These are phyloP conservation scores for Parachaetomium inaequale DNA, from an alignment of 495 filamentous ascomycete species.

Conservation along the genomic window DNA sequence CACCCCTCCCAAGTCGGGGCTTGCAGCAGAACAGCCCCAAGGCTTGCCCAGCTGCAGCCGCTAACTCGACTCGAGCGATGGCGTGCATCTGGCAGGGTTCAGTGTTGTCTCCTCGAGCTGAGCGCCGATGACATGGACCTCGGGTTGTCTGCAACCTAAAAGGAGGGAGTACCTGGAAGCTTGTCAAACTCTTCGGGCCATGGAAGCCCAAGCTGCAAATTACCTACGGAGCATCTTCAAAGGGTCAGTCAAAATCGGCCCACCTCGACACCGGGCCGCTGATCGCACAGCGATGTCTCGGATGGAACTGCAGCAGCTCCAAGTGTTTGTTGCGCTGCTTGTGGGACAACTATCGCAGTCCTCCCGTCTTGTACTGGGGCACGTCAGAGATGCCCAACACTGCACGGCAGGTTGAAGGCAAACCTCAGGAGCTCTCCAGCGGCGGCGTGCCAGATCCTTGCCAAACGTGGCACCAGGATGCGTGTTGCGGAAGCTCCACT, in stretches of 20 bases:
- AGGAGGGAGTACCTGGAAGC: too few species aligned
- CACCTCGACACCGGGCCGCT: not conserved
- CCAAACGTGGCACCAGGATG: constrained; percentile 29
- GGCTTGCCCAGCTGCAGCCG: not conserved
- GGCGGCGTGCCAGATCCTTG: constrained; percentile 25
- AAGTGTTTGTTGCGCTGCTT: too few species aligned
- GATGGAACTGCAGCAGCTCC: too few species aligned
- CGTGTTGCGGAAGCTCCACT: not conserved
- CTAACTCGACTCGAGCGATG: not conserved
- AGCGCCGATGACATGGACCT: not conserved
- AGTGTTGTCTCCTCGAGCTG: not conserved
- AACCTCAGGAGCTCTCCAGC: not conserved
- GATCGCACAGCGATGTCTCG: not conserved
- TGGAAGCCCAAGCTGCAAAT: too few species aligned
- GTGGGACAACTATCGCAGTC: too few species aligned
- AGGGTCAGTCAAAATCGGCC: not conserved
- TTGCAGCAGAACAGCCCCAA: not conserved
- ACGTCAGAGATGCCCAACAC: not conserved
- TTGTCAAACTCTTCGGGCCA: too few species aligned
- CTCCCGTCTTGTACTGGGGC: not conserved
- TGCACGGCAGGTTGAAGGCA: not conserved
- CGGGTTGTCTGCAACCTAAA: not conserved
- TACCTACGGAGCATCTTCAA: too few species aligned
- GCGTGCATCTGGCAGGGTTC: not conserved
- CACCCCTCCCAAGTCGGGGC: not conserved